Evolutionary conservation across 108 stramenopile genomes (phyloP), one percentile per base, ranked within the genome.

Genomic region (Parietichytrium sp.): DNA sequence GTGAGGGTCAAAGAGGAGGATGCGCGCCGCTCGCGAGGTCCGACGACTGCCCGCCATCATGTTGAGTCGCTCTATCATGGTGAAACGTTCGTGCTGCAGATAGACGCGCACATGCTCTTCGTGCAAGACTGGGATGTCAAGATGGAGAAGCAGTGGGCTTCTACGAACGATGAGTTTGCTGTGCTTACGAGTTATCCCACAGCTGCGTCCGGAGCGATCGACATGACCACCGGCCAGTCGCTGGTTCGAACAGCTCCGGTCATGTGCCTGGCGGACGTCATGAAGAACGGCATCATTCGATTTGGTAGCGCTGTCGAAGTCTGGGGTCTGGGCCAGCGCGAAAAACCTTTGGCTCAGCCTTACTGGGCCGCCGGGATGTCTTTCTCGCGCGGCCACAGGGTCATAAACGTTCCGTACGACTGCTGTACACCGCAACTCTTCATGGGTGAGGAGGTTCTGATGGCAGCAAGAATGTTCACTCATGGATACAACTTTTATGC

Each of bases 51-150:
- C 52, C 86, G 95, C 12, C 79, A 82, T 27, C 82, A 91, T 23
- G 92, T 89, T 20, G 92, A 93, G 86, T 81, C 85, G 47, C 81
- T 95, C 25, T 92, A 89, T 79, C 87, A 91, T 26, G 96, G 90
- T 3, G 96, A 96, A 86, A 86, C 91, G 38, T 96, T 92, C 85
- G 54, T 92, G 26, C 81, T 96, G 30, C 94, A 95, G 87, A 94
- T 95, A 77, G 96, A 96, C 85, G 93, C 93, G 31, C 96, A 96
- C 86, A 95, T 93, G 90, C 91, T 89, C 8, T 93, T 93, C 79
- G 87, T 91, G 16, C 49, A 49, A n/a, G 61, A 87, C 45, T 93
- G 93, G 93, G 93, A 93, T 84, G 54, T 26, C 3, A 90, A 91
- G 55, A 78, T 93, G 45, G 86, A 92, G 50, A 72, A 81, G 33